These are phyloP conservation scores for Fragilaria crotonensis DNA, from an alignment of 108 stramenopile genomes.

Conservation along the genomic window DNA sequence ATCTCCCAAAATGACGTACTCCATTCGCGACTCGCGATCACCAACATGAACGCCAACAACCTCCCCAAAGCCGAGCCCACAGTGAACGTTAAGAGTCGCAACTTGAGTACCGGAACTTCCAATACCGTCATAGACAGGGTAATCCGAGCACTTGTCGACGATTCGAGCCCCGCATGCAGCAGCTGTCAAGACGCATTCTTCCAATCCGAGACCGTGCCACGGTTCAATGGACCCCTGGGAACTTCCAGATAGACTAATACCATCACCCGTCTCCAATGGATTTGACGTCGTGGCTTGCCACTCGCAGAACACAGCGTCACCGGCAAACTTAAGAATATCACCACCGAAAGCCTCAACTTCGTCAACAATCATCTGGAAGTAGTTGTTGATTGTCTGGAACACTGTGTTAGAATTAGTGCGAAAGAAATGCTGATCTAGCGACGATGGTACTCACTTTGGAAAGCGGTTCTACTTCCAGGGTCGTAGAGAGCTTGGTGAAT, in stretches of 20 bases:
- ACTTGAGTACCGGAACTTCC: background rate
- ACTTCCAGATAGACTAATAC: background rate
- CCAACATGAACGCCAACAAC: constrained; percentile 33
- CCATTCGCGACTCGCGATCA: constrained; percentile 19
- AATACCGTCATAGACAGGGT: constrained; percentile 20
- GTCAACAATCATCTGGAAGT: constrained; percentile 18
- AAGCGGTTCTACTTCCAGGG: constrained; percentile 62
- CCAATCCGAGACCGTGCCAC: constrained; percentile 4
- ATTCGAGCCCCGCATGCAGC: constrained; percentile 40
- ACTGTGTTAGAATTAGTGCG: background rate
- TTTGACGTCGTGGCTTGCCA: constrained; percentile 8
- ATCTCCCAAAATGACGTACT: constrained; percentile 30
- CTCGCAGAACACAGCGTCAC: constrained; percentile 17
- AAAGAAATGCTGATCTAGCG: background rate
- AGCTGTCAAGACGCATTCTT: constrained; percentile 41
- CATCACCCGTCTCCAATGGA: constrained; percentile 5
- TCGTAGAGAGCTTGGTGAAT: constrained; percentile 67
- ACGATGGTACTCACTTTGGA: constrained; percentile 25
- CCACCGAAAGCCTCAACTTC: constrained; percentile 9
- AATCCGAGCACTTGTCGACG: constrained; percentile 42
- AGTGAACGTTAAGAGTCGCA: constrained; percentile 45
- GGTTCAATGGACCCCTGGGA: constrained; percentile 1
- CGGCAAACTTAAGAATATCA: constrained; percentile 19
- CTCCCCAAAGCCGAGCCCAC: constrained; percentile 31
- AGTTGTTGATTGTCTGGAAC: constrained; percentile 11